Evolutionary conservation across 2,329 filamentous ascomycete species (phyloP).

Genomic region (Trichophyton equinum): DNA sequence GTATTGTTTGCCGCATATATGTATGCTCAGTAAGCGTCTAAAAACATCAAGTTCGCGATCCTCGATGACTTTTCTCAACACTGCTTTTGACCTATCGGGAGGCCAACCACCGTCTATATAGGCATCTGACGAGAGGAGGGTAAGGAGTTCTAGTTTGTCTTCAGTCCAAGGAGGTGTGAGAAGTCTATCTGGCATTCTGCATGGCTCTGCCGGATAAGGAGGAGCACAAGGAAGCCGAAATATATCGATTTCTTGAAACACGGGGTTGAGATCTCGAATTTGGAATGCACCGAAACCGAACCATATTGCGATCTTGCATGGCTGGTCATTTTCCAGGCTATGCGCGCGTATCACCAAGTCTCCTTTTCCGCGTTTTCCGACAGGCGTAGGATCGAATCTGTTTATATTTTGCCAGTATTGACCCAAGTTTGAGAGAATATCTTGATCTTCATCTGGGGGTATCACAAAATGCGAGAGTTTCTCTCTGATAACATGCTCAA

Average conservation of each 20-base stretch:
- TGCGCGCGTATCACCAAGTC: slow-evolving; percentile 21
- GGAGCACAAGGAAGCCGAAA: slow-evolving; percentile 26
- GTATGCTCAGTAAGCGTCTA: slow-evolving; percentile 19
- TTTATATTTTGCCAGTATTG: slow-evolving; percentile 17
- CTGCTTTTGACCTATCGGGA: slow-evolving; percentile 20
- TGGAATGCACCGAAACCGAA: slow-evolving; percentile 28
- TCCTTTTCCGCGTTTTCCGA: slow-evolving; percentile 21
- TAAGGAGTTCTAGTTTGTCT: slow-evolving; percentile 28
- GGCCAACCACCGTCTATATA: slow-evolving; percentile 27
- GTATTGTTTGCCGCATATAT: slow-evolving; percentile 23
- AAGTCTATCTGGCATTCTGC: slow-evolving; percentile 29
- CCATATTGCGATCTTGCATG: slow-evolving; percentile 26
- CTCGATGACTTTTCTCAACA: slow-evolving; percentile 25
- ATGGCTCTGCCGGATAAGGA: slow-evolving; percentile 14
- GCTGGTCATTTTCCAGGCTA: slow-evolving; percentile 5
- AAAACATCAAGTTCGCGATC: slow-evolving; percentile 26
- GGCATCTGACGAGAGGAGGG: slow-evolving; percentile 25
- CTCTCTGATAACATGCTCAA: slow-evolving; percentile 23
- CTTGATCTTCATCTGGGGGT: slow-evolving; percentile 15
- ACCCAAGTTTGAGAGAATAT: slow-evolving; percentile 18
- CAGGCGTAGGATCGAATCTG: slow-evolving; percentile 15
- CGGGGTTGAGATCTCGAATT: slow-evolving; percentile 19
- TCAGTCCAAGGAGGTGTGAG: slow-evolving; percentile 29
- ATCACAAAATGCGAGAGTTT: slow-evolving; percentile 22
- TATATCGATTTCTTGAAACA: slow-evolving; percentile 22